Percentiles rank a stretch among this genome's conserved stretches.
phyloP scores from a whole-genome alignment of 208 protist species.

The Wallacemonas collosoma region DNA sequence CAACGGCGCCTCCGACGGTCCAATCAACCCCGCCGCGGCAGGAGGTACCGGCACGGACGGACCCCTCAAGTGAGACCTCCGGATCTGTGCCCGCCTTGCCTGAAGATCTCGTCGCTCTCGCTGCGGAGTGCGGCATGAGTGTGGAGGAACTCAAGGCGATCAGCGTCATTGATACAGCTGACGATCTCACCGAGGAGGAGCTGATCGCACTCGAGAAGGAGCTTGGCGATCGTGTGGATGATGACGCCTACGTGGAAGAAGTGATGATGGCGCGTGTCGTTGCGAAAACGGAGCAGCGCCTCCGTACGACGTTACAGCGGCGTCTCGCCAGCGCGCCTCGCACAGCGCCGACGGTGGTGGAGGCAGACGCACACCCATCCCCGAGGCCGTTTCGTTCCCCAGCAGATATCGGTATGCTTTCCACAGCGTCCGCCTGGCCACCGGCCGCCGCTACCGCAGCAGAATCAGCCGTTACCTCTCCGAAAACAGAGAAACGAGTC shows the following conservation, averaged over 20 bases:
- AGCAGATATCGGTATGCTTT: constrained; percentile 9
- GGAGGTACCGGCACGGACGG: neutral
- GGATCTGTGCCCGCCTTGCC: neutral
- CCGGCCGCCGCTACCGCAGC: constrained; percentile 6
- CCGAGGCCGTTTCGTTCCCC: neutral
- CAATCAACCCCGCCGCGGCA: too few species aligned
- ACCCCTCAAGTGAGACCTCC: neutral
- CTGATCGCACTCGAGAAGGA: constrained; percentile 75
- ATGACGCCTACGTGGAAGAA: constrained; percentile 73
- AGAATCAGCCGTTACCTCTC: neutral
- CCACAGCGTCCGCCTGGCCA: neutral
- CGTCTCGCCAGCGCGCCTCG: constrained; percentile 1
- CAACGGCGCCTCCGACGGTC: too few species aligned
- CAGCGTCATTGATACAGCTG: constrained; percentile 70
- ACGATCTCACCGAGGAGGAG: constrained; percentile 84
- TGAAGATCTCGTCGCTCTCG: constrained; percentile 2
- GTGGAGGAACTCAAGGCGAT: constrained; percentile 28
- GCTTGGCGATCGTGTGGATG: constrained; percentile 64
- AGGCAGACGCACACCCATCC: neutral
- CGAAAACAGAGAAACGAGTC: constrained; percentile 30
- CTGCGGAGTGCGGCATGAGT: neutral
- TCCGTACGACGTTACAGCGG: constrained; percentile 46
- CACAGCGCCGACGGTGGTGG: neutral
- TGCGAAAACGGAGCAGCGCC: constrained; percentile 76
- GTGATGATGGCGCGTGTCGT: constrained; percentile 83